Percentiles rank a stretch among this genome's conserved stretches.
Evolutionary conservation across 2,329 filamentous ascomycete genomes (phyloP).

Genomic region (Fusarium austroafricanum): DNA sequence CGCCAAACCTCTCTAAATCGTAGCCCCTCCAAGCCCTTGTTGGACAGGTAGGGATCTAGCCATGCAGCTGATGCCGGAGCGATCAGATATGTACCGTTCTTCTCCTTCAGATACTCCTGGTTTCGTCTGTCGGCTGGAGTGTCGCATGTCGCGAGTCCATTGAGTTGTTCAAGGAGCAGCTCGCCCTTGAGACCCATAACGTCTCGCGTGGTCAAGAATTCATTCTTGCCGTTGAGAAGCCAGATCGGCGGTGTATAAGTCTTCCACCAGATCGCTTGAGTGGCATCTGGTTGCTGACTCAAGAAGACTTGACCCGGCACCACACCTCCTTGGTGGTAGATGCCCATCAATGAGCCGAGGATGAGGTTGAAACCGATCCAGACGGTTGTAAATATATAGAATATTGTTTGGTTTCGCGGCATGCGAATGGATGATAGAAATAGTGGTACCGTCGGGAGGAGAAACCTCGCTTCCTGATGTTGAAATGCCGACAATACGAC

Average conservation of each 20-base stretch:
- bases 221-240: constrained; percentile 81
- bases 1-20: constrained; percentile 78
- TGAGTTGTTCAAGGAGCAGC: constrained; percentile 68
- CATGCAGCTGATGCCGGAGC: constrained; percentile 78
- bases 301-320: constrained; percentile 81
- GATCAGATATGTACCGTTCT: constrained; percentile 75
- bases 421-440: constrained; percentile 78
- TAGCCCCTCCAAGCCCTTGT: constrained; percentile 69
- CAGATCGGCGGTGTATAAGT: constrained; percentile 86
- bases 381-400: constrained; percentile 66
- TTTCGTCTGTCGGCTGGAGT: constrained; percentile 66
- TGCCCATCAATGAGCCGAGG: constrained; percentile 79
- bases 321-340: constrained; percentile 84
- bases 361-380: constrained; percentile 79
- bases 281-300: constrained; percentile 75
- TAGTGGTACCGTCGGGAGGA: constrained; percentile 80
- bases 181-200: constrained; percentile 77
- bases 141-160: constrained; percentile 71
- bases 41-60: constrained; percentile 71
- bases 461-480: constrained; percentile 84
- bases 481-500: constrained; percentile 78
- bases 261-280: constrained; percentile 84
- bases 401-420: constrained; percentile 63
- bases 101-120: constrained; percentile 68
- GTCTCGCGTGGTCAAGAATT: constrained; percentile 76